These are phyloP conservation scores for Casaregolazyma suthepensis DNA, from an alignment of 1,139 yeast species.

Conservation along the genomic window DNA sequence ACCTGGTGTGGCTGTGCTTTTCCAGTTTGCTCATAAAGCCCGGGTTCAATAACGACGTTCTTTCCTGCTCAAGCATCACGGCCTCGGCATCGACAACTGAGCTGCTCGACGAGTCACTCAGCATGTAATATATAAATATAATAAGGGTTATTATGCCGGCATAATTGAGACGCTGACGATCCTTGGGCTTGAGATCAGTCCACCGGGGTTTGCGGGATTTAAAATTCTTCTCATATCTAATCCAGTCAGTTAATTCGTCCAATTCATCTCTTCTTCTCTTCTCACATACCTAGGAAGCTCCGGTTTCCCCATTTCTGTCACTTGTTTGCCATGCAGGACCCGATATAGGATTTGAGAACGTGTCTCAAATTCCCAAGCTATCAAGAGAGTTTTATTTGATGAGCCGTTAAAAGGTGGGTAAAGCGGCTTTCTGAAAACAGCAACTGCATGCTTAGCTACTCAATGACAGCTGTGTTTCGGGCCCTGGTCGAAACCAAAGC, in stretches of 20 bases:
- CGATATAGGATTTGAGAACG: not conserved
- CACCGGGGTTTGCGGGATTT: conserved; percentile 8
- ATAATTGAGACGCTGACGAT: not conserved
- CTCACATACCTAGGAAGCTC: conserved; percentile 10
- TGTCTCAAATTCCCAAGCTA: not conserved
- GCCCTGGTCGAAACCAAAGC: conserved; percentile 6
- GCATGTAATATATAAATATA: conserved; percentile 1
- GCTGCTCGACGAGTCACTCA: not conserved
- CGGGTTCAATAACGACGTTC: conserved; percentile 1
- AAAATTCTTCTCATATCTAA: conserved; percentile 8
- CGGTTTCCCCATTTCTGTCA: conserved; percentile 4
- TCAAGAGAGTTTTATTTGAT: not conserved
- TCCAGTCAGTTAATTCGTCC: not conserved
- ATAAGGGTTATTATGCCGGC: not conserved
- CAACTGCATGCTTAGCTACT: not conserved
- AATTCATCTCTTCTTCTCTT: not conserved
- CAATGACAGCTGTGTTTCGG: not conserved
- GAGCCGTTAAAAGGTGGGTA: not conserved
- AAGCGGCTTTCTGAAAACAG: not conserved
- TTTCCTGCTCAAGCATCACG: not conserved
- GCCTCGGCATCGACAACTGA: not conserved
- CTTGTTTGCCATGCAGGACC: not conserved
- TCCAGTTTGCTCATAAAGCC: conserved; percentile 2
- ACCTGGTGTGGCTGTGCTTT: not conserved
- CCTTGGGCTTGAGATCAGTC: conserved; percentile 3